Base-by-base conservation (phyloP, 768 basidiomycete genomes). In the Tricholoma sp. region DNA sequence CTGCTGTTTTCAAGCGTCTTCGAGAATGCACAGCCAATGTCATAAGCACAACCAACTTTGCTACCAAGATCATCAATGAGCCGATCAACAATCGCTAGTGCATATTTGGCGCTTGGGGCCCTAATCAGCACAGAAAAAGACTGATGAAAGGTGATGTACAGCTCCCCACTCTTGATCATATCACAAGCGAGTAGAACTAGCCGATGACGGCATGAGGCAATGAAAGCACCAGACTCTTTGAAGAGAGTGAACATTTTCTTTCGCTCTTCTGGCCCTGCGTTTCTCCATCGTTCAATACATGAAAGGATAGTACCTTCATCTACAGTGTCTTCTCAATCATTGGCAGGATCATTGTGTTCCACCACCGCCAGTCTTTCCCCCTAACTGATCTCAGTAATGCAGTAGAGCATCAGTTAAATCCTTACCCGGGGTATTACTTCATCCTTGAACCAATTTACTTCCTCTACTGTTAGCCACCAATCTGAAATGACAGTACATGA, bases 1-100 rank as follows among this genome's bases (percentile, higher is more conserved):
- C 39, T 41, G 15, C 39, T 41, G 39, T n/a, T 41, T 3, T 41
- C 13, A 17, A 41, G 39, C 5, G 39, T 41, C 15, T 41, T 17
- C n/a, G n/a, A 41, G 15, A 41, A 41, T 17, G 39, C 39, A 41
- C 39, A 41, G 15, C 39, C 39, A 41, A 41, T 28, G 29, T 47
- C 24, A 4, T 47, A 47, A 28, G 54, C 57, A 42, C 50, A n/a
- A 31, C 58, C 42, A 37, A 54, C 15, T 13, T 55, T 33, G 11
- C 45, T 4, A 6, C 24, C 45, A 47, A 47, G 11, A 29, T 28
- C 10, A 13, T 47, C 45, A 47, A 47, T 47, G 9, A 47, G 45
- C 24, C 24, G 12, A 47, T 47, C 45, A 47, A 47, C 45, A 47
- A 47, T 47, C 4, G 11, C 45, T 28, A 47, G 45, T 47, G 24